Conservation (phyloP, 192 early-diverging fungal species). For the Entomortierella parvispora region DNA sequence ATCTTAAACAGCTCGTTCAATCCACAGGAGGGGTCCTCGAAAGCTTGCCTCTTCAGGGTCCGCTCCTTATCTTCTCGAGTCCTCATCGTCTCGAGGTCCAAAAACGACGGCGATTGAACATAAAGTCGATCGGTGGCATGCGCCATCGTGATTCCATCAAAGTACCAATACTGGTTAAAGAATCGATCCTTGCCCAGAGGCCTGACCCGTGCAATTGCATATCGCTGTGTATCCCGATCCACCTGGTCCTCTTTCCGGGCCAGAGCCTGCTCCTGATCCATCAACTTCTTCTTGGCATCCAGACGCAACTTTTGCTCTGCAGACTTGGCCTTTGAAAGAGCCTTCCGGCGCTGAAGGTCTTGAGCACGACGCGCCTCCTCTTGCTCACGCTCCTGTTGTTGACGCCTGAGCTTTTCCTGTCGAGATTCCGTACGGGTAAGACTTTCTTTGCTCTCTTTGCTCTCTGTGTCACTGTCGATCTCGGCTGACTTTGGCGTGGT, state of each 20-base stretch:
- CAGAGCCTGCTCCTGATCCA: constrained; percentile 64
- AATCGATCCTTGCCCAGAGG: constrained; percentile 89
- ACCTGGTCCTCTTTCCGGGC: constrained; percentile 67
- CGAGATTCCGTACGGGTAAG: constrained; percentile 54
- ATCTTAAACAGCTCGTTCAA: constrained; percentile 43
- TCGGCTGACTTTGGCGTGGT: constrained; percentile 36
- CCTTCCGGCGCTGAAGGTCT: constrained; percentile 54
- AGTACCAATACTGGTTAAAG: constrained; percentile 90
- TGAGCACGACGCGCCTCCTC: constrained; percentile 53
- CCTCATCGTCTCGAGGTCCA: constrained; percentile 62
- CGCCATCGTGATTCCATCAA: constrained; percentile 81
- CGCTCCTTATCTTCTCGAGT: constrained; percentile 50
- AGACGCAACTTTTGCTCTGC: constrained; percentile 53
- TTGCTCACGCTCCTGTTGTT: constrained; percentile 61
- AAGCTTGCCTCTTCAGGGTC: constrained; percentile 28
- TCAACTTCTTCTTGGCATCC: constrained; percentile 58
- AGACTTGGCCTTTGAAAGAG: constrained; percentile 49
- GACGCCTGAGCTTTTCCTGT: constrained; percentile 56
- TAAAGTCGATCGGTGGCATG: constrained; percentile 69
- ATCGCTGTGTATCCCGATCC: constrained; percentile 75
- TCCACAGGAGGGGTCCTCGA: constrained; percentile 18
- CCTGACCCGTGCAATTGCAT: constrained; percentile 70
- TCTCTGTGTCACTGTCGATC: constrained; percentile 17
- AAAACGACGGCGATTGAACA: constrained; percentile 61
- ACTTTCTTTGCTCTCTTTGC: neutral